Evolutionary conservation across 805 yeast genomes (phyloP), one percentile per base, ranked within the genome.

Genomic region (Tetrapisispora phaffii): DNA sequence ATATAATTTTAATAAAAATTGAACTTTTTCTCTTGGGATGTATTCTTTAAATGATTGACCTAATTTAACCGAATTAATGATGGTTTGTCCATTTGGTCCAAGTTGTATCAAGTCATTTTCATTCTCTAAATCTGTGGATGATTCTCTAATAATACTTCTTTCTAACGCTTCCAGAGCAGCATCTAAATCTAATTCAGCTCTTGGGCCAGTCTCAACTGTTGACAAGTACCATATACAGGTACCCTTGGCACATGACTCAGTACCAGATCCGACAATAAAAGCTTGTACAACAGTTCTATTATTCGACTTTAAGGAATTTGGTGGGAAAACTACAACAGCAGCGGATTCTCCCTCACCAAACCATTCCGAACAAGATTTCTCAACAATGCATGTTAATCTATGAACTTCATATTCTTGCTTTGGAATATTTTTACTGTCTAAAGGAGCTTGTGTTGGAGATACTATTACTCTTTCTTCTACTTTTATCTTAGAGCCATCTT

Each of bases 241-340:
- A 37, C 85, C 93, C n/a, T 62, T 61, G 2, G 96, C 94, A 53
- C 95, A 87, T 52, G 84, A 81, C 16, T 95, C 96, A 1, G 90
- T 72, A 10, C 87, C 93, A 7, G 88, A 79, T 42, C 95, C 95
- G 71, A 86, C 79, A 29, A 93, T 86, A 34, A 90, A 68, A 4
- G 82, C 90, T 65, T 89, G 97, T 33, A 90, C 93, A 8, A 93
- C 85, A 52, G 69, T 73, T 47, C 68, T 69, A 62, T 93, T 90
- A 15, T 79, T 71, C 2, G 73, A 64, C 19, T 81, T 74, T 45
- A 90, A 71, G 1, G 95, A 79, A 16, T 77, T 76, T 16, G 95
- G 89, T 17, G 98, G 97, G 72, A 93, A 90, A 1, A 88, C 95
- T 26, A 90, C 95, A 29, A 89, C 73, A 0, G 96, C 85, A 0